Evolutionary conservation across 2,329 filamentous ascomycete genomes (phyloP).

Genomic region (Emericellopsis cladophorae): DNA sequence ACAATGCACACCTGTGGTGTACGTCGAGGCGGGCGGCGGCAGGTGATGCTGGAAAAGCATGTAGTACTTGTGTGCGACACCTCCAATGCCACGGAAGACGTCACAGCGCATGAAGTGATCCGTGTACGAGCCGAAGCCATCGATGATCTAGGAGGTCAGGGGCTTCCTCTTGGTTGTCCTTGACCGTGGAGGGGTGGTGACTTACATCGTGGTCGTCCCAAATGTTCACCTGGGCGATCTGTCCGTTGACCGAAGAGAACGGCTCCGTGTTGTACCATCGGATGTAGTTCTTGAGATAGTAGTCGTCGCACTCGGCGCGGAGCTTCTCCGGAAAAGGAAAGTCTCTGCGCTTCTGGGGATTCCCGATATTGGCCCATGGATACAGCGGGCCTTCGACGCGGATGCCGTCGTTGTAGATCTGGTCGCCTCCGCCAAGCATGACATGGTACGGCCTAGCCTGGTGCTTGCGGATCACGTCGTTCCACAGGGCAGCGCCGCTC

Average conservation of each 20-base stretch:
- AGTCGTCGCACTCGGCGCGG: slow-evolving; percentile 73
- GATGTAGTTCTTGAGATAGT: slow-evolving; percentile 86
- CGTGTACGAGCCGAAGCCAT: slow-evolving; percentile 88
- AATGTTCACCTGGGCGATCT: slow-evolving; percentile 93
- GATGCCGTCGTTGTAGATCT: slow-evolving; percentile 93
- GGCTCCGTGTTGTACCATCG: slow-evolving; percentile 71
- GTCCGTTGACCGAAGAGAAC: slow-evolving; percentile 74
- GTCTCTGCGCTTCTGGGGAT: slow-evolving; percentile 68
- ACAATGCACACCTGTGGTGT: slow-evolving; percentile 51
- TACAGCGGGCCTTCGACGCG: slow-evolving; percentile 72
- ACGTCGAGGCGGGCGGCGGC: slow-evolving; percentile 73
- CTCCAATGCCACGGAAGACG: slow-evolving; percentile 85
- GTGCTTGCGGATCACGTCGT: slow-evolving; percentile 79
- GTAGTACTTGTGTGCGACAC: slow-evolving; percentile 94
- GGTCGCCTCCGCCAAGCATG: slow-evolving; percentile 88
- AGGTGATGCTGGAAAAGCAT: slow-evolving; percentile 95
- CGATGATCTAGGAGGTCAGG: slow-evolving; percentile 52
- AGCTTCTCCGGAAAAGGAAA: slow-evolving; percentile 68
- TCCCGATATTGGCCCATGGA: slow-evolving; percentile 72
- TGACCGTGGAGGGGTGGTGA: slow-evolving; percentile 11
- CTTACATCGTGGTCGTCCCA: slow-evolving; percentile 88
- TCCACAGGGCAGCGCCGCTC: slow-evolving; percentile 88
- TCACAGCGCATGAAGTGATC: slow-evolving; percentile 87
- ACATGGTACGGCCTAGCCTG: slow-evolving; percentile 78
- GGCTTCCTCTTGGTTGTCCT: neutral